These are phyloP conservation scores for Colletotrichum filicis DNA, from an alignment of 2,329 filamentous ascomycete species.

Conservation along the genomic window DNA sequence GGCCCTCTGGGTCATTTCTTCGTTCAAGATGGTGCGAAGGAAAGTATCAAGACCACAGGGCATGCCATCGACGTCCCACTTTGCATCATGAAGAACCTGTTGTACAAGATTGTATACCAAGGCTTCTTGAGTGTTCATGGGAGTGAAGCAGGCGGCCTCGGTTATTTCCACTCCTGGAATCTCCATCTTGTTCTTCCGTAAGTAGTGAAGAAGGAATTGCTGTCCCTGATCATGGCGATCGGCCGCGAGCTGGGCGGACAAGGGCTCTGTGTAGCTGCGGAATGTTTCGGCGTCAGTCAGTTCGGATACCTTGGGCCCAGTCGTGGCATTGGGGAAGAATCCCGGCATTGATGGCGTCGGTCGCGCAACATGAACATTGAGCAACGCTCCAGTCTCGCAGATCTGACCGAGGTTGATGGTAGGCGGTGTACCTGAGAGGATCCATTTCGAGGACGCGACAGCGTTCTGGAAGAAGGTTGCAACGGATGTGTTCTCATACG, in stretches of 20 bases:
- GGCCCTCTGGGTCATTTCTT: background rate
- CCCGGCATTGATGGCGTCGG: slow-evolving; percentile 44
- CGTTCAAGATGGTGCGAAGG: background rate
- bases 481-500: slow-evolving; percentile 47
- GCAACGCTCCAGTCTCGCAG: slow-evolving; percentile 45
- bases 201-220: slow-evolving; percentile 44
- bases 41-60: background rate
- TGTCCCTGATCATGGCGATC: slow-evolving; percentile 49
- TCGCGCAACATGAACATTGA: slow-evolving; percentile 53
- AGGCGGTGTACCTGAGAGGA: slow-evolving; percentile 56
- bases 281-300: slow-evolving; percentile 47
- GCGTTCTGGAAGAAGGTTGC: slow-evolving; percentile 47
- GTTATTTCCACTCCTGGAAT: slow-evolving; percentile 36
- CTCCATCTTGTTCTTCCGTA: slow-evolving; percentile 45
- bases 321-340: slow-evolving; percentile 49
- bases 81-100: slow-evolving; percentile 41
- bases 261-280: slow-evolving; percentile 44
- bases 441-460: slow-evolving; percentile 51
- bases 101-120: slow-evolving; percentile 43
- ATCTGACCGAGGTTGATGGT: slow-evolving; percentile 48
- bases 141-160: slow-evolving; percentile 41
- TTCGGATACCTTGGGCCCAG: slow-evolving; percentile 43
- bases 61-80: slow-evolving; percentile 41
- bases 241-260: slow-evolving; percentile 46
- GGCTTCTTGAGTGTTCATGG: slow-evolving; percentile 39